Evolutionary conservation across 257 asterid genomes (phyloP), one percentile per base, ranked within the genome.

Genomic region (Sherardia arvensis): DNA sequence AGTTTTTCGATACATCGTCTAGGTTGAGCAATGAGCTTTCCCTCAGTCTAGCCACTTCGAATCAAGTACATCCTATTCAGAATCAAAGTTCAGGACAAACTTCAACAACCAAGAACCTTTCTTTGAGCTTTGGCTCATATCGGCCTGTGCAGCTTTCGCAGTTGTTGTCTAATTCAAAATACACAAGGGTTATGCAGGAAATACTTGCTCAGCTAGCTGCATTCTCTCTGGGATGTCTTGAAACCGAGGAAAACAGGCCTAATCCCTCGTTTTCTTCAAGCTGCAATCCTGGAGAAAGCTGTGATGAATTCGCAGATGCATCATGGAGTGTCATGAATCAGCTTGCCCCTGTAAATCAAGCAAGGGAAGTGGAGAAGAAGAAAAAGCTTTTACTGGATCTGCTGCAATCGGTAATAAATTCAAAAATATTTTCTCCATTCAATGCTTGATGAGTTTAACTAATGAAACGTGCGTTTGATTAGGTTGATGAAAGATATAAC

Each of bases 401-500:
- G 61, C 62, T 91, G 66, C 94, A 86, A 91, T 66, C 76, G 91
- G 98, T 88, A 79, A 78, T 66, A 43, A 14, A 43, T 43, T 17
- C n/a, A 0, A 17, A 43, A 1, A 14, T 15, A 4, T 43, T 6
- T 15, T 43, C 17, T 43, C 4, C 20, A 43, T 20, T 43, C n/a
- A 43, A 43, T 43, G 51, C n/a, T 43, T 43, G 47, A 38, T 38
- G 10, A 38, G 47, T 15, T 38, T 38, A n/a, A n/a, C n/a, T n/a
- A 43, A 15, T 43, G 20, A 14, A 5, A 43, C 4, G 14, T 43
- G 51, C 1, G n/a, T 2, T 43, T 43, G 51, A 43, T 9, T 63
- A 91, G 98, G 96, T 91, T 23, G 98, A 91, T 29, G 89, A 86
- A 8, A 85, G 76, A 55, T 88, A 86, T 86, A 86, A 71, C 74